Evolutionary conservation across 208 protist species (phyloP).

Genomic region (Herpetomonas samuelpessoai): DNA sequence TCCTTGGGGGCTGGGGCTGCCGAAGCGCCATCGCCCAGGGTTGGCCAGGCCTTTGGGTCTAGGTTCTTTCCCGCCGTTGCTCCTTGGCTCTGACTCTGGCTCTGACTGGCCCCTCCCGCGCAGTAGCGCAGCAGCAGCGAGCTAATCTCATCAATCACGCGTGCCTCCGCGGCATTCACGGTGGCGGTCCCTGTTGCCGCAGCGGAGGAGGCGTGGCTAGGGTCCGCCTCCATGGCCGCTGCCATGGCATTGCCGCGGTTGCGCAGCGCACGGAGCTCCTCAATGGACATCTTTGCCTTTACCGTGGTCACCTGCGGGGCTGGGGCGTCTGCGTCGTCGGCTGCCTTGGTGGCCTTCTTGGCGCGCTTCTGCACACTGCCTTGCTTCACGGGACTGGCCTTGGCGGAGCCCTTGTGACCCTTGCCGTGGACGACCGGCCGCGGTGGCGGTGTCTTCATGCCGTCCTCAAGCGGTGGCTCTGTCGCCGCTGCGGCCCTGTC

Average conservation of each 20-base stretch:
- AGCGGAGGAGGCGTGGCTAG: background rate
- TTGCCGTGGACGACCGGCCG: background rate
- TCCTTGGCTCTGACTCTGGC: background rate
- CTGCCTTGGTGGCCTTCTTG: conserved; percentile 16
- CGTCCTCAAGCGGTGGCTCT: no score
- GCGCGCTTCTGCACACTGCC: conserved; percentile 22
- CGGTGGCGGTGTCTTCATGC: background rate
- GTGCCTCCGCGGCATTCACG: conserved; percentile 9
- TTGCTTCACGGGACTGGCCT: conserved; percentile 15
- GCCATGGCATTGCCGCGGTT: conserved; percentile 22
- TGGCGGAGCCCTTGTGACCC: background rate
- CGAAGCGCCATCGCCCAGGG: background rate
- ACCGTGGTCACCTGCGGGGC: conserved; percentile 31
- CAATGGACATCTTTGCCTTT: conserved; percentile 26
- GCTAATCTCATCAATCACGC: conserved; percentile 49
- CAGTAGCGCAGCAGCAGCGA: conserved; percentile 54
- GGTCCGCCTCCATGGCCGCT: background rate
- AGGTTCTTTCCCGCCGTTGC: background rate
- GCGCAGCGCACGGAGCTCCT: conserved; percentile 42
- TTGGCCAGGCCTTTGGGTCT: background rate
- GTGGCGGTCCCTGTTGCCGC: background rate
- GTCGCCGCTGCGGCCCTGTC: no score
- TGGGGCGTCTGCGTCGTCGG: conserved; percentile 5
- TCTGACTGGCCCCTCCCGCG: background rate
- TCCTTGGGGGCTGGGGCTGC: conserved; percentile 1